Percentiles rank a stretch among this genome's conserved stretches.
Conservation (phyloP, 1,284 basidiomycete species). For the Ustilago trichophora region DNA sequence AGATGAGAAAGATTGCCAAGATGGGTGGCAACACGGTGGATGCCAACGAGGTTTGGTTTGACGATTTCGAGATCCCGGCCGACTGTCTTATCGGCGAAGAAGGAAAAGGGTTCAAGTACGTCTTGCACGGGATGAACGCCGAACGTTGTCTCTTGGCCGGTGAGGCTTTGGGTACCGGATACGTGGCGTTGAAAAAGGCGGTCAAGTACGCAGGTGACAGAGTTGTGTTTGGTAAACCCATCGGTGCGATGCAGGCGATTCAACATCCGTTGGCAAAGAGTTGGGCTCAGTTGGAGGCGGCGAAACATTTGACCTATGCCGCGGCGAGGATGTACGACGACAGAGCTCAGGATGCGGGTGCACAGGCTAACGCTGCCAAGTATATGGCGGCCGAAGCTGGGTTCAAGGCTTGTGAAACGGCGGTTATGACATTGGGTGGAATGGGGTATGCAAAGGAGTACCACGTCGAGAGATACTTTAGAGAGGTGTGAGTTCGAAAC, state of each 20-base stretch:
- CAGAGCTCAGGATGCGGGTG: constrained; percentile 51
- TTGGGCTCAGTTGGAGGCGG: constrained; percentile 66
- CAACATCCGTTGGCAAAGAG: constrained; percentile 63
- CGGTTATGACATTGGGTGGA: constrained; percentile 61
- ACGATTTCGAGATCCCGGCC: constrained; percentile 64
- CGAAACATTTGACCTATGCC: constrained; percentile 57
- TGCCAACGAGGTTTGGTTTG: constrained; percentile 66
- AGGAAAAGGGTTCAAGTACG: constrained; percentile 67
- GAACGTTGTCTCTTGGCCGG: constrained; percentile 68
- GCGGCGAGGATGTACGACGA: constrained; percentile 61
- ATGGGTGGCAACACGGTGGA: constrained; percentile 68
- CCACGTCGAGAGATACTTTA: constrained; percentile 50
- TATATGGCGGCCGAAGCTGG: constrained; percentile 64
- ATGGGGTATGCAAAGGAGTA: constrained; percentile 65
- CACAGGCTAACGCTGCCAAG: constrained; percentile 65
- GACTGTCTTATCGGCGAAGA: constrained; percentile 65
- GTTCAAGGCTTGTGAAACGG: constrained; percentile 51
- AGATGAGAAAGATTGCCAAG: constrained; percentile 65
- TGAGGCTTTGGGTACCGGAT: constrained; percentile 67
- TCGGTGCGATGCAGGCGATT: constrained; percentile 64
- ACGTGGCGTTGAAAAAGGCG: constrained; percentile 45
- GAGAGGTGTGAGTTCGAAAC: no score
- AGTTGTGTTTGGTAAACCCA: constrained; percentile 62
- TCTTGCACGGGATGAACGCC: constrained; percentile 65
- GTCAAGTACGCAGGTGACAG: constrained; percentile 57